Conservation (phyloP, 331 rosid genomes). For the Quercus lobata region DNA sequence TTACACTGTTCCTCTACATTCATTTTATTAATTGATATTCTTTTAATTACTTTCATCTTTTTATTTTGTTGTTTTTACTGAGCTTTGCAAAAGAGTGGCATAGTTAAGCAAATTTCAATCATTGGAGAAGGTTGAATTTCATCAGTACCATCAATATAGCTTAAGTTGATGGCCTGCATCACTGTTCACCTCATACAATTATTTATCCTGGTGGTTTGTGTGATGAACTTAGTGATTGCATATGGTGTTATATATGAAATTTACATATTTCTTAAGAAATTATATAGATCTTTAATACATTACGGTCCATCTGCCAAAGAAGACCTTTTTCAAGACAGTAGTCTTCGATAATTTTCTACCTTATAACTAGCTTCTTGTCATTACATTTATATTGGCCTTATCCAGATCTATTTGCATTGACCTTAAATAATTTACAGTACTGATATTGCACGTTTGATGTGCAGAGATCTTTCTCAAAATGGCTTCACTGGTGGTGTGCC, state of each 20-base stretch:
- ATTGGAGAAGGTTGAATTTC: neutral
- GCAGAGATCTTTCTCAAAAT: conserved; percentile 81
- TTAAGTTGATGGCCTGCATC: neutral
- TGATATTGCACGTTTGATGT: conserved; percentile 14
- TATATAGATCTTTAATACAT: neutral
- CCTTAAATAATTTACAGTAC: conserved; percentile 4
- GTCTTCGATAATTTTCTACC: neutral
- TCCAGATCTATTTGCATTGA: neutral
- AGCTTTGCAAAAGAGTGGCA: neutral
- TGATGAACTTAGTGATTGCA: neutral
- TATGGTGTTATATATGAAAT: neutral
- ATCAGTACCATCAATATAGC: neutral
- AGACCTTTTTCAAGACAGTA: neutral
- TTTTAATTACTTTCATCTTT: neutral
- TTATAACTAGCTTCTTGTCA: neutral
- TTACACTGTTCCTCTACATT: neutral
- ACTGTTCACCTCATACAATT: neutral
- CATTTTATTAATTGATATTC: neutral
- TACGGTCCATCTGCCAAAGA: neutral
- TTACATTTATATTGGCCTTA: neutral
- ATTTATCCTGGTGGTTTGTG: neutral
- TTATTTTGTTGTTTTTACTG: neutral
- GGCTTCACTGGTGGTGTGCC: conserved; percentile 65
- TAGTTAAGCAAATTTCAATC: neutral
- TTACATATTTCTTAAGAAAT: neutral